Evolutionary conservation across 495 filamentous ascomycete genomes (phyloP).

Genomic region (Parathielavia hyrcaniae): DNA sequence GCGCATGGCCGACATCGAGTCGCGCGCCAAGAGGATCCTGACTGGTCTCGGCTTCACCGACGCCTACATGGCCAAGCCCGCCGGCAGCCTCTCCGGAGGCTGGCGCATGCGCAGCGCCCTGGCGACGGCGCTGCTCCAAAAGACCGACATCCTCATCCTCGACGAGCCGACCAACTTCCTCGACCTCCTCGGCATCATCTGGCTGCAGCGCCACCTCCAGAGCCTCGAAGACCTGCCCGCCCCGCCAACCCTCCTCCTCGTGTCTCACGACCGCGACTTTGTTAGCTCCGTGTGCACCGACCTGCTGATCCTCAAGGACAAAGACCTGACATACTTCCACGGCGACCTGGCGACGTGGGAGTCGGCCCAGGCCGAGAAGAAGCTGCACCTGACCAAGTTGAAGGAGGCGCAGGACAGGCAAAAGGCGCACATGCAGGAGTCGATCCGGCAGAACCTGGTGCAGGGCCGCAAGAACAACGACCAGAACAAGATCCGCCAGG

Average conservation of each 20-base stretch:
- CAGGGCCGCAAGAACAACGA: constrained; percentile 66
- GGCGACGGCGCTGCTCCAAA: constrained; percentile 59
- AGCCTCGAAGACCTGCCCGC: constrained; percentile 38
- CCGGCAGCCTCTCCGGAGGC: constrained; percentile 64
- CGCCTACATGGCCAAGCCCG: constrained; percentile 47
- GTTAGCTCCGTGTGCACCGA: constrained; percentile 65
- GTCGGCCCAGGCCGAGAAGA: constrained; percentile 56
- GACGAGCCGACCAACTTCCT: constrained; percentile 86
- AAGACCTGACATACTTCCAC: constrained; percentile 59
- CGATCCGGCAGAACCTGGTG: constrained; percentile 62
- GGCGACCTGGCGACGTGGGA: constrained; percentile 68
- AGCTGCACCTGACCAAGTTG: constrained; percentile 61
- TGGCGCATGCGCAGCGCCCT: constrained; percentile 71
- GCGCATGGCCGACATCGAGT: constrained; percentile 49
- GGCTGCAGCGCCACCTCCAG: constrained; percentile 66
- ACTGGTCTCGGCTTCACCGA: constrained; percentile 67
- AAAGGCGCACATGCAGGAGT: constrained; percentile 67
- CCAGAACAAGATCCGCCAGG: constrained; percentile 71
- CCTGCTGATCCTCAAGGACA: constrained; percentile 66
- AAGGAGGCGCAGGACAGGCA: constrained; percentile 73
- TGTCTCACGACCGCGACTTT: constrained; percentile 77
- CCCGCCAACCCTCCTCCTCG: constrained; percentile 56
- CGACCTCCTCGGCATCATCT: constrained; percentile 74
- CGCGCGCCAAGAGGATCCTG: constrained; percentile 57
- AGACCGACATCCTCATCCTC: constrained; percentile 72